A percentile compares a stretch with the other conserved stretches of the same genome.
phyloP scores from a whole-genome alignment of 805 yeast genomes.

The Metschnikowia henanensis region DNA sequence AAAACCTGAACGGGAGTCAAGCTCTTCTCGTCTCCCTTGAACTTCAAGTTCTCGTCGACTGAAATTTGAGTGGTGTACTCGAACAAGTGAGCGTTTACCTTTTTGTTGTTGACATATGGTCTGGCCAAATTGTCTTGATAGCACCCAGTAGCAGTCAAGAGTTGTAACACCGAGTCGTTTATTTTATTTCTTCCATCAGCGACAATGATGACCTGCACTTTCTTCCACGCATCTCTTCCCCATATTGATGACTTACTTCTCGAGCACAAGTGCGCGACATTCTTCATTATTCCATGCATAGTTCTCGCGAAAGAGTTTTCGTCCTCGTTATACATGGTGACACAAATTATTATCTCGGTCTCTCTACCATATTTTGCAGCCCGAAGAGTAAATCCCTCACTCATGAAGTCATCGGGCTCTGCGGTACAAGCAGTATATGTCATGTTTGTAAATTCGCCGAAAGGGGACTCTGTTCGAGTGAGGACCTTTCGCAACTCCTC shows the following conservation, averaged over 20 bases:
- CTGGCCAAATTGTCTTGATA: constrained; percentile 98
- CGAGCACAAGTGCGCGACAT: constrained; percentile 82
- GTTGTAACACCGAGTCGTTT: constrained; percentile 79
- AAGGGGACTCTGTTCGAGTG: constrained; percentile 72
- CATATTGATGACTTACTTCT: constrained; percentile 82
- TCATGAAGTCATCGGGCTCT: constrained; percentile 82
- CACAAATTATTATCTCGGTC: constrained; percentile 87
- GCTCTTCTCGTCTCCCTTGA: constrained; percentile 87
- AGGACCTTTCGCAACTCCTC: constrained; percentile 80
- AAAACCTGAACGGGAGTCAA: constrained; percentile 93
- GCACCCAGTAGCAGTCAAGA: constrained; percentile 91
- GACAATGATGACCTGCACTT: constrained; percentile 86
- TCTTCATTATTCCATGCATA: constrained; percentile 90
- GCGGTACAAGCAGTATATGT: constrained; percentile 96
- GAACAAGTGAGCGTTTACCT: constrained; percentile 90
- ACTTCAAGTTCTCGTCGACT: constrained; percentile 82
- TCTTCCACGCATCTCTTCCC: constrained; percentile 98
- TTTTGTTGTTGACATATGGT: constrained; percentile 86
- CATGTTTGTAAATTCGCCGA: constrained; percentile 94
- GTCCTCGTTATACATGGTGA: constrained; percentile 98
- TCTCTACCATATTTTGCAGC: constrained; percentile 87
- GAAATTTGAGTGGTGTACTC: constrained; percentile 97
- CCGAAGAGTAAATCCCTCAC: constrained; percentile 81
- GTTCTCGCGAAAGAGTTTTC: constrained; percentile 89
- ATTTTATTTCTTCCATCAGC: constrained; percentile 95